Base-by-base conservation (phyloP, 2,329 filamentous ascomycete species). In the Ciborinia camelliae region DNA sequence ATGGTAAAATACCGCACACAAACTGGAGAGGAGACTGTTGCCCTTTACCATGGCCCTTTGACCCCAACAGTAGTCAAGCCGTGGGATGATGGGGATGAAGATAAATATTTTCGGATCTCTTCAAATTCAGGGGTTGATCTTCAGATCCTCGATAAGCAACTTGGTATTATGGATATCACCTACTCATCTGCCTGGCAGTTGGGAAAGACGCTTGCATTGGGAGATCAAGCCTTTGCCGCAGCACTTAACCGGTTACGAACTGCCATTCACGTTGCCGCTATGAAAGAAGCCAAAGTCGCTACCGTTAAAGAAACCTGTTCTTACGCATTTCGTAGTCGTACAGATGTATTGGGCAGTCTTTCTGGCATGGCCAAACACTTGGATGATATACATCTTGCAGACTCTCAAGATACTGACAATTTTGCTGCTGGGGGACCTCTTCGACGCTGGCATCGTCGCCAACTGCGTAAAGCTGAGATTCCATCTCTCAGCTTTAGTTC, bases 171-270 rank as follows among this genome's bases (percentile, higher is more conserved):
- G 75, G 80, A 82, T 65, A 59, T 81, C 0, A 77, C 76, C 0
- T 82, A 81, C 68, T 76, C 75, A 0, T 62, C 72, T 0, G 80
- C 80, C 0, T 82, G 80, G 80, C 69, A 79, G 35, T 63, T 81
- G 0, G 80, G 80, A 0, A 75, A 74, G 28, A 73, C 73, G 4
- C 57, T 81, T 41, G 80, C 78, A 0, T 66, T 81, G 0, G 75
- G 73, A 0, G 77, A 79, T 61, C 59, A 65, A 9, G 65, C 66
- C 0, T 80, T 78, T 61, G 72, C 67, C 1, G 65, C 72, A 6
- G 72, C 76, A 0, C 48, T 79, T 37, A 39, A 61, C 2, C 64
- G 72, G 2, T 58, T 75, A 18, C 51, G 71, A 66, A 47, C 26
- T 8, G 7, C 8, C 12, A 53, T 53, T n/a, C 7, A 23, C 10